These are phyloP conservation scores for Delphinella strobiligena DNA, from an alignment of 2,329 filamentous ascomycete species.

Conservation along the genomic window DNA sequence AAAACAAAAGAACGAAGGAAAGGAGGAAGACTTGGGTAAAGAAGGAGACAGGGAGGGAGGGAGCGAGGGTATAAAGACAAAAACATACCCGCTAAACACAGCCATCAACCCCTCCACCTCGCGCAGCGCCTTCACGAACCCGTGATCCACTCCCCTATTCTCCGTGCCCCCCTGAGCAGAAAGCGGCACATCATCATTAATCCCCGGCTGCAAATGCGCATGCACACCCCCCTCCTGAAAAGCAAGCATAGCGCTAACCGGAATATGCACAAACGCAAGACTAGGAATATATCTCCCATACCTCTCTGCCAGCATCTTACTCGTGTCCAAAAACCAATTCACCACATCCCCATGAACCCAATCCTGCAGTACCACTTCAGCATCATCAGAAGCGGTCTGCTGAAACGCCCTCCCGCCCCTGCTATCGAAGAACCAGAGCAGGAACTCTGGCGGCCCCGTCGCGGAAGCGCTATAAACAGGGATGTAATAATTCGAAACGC, in stretches of 20 bases:
- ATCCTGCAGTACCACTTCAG: conserved; percentile 23
- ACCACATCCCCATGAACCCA: conserved; percentile 35
- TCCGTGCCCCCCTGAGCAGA: conserved; percentile 26
- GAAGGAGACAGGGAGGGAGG: background rate
- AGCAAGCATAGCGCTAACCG: conserved; percentile 28
- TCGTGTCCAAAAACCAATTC: conserved; percentile 32
- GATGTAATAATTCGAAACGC: conserved; percentile 44
- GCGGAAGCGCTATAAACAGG: conserved; percentile 34
- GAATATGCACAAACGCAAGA: conserved; percentile 46
- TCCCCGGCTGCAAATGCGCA: conserved; percentile 31
- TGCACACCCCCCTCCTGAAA: conserved; percentile 32
- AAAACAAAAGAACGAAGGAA: background rate
- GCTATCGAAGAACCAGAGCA: conserved; percentile 65
- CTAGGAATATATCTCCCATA: conserved; percentile 32
- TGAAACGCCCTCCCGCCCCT: conserved; percentile 45
- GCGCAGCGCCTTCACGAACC: conserved; percentile 51
- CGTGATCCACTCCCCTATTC: conserved; percentile 24
- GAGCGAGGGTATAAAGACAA: background rate
- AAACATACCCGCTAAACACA: conserved; percentile 31
- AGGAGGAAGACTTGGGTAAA: background rate
- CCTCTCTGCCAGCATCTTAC: conserved; percentile 16
- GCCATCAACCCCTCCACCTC: conserved; percentile 43
- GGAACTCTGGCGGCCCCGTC: conserved; percentile 26
- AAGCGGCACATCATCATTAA: conserved; percentile 32
- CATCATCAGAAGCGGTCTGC: conserved; percentile 17